phyloP scores from a whole-genome alignment of 2,329 filamentous ascomycete species.

The Aureobasidium sp. region DNA sequence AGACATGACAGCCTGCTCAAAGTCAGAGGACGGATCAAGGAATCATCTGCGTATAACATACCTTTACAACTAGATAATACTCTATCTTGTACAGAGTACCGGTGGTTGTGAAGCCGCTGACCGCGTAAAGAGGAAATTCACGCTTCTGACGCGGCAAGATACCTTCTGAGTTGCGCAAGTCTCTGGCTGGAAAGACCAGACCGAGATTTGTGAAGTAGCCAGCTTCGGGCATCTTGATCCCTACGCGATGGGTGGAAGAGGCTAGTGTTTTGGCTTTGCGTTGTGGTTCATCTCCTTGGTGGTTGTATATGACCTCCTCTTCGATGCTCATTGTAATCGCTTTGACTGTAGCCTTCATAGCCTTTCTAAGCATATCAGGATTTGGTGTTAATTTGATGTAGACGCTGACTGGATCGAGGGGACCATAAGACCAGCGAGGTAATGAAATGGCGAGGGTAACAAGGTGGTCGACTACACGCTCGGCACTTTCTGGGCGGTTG shows the following conservation, averaged over 20 bases:
- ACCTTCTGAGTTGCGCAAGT: constrained; percentile 78
- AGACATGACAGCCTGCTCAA: constrained; percentile 69
- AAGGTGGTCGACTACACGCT: constrained; percentile 79
- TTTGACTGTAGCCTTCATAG: constrained; percentile 83
- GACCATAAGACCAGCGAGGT: constrained; percentile 93
- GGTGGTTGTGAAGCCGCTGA: constrained; percentile 86
- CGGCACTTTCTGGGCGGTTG: constrained; percentile 85
- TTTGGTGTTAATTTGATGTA: constrained; percentile 94
- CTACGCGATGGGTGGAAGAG: constrained; percentile 74
- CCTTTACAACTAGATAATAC: constrained; percentile 92
- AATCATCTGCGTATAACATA: constrained; percentile 34
- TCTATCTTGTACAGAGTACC: constrained; percentile 97
- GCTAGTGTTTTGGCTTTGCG: constrained; percentile 82
- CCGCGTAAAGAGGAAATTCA: constrained; percentile 81
- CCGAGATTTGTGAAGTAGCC: constrained; percentile 92
- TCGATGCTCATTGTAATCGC: constrained; percentile 92
- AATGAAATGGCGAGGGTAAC: constrained; percentile 88
- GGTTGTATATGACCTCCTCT: constrained; percentile 98
- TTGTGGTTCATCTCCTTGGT: constrained; percentile 89
- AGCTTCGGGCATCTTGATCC: constrained; percentile 77
- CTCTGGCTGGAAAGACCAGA: constrained; percentile 82
- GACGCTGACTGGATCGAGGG: constrained; percentile 87
- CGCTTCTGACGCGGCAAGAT: constrained; percentile 78
- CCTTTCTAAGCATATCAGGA: constrained; percentile 82
- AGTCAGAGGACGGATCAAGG: constrained; percentile 14